Percentiles rank a stretch among this genome's conserved stretches.
phyloP scores from a whole-genome alignment of 768 basidiomycete species.

The Termitomyces bulborhizus region DNA sequence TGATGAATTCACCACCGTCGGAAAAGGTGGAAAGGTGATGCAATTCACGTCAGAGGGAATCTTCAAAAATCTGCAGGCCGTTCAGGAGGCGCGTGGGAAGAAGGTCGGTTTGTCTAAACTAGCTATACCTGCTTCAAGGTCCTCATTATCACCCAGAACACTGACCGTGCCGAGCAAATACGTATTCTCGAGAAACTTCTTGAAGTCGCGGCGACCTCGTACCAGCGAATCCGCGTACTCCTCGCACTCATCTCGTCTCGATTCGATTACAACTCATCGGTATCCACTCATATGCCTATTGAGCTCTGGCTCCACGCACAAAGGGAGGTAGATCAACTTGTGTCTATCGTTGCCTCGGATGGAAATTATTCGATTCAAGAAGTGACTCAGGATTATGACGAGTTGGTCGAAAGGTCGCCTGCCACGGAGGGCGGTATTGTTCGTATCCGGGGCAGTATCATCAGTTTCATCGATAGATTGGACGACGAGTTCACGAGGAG shows the following conservation, averaged over 20 bases:
- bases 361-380: constrained; percentile 81
- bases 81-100: constrained; percentile 93
- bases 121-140: neutral
- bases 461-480: constrained; percentile 91
- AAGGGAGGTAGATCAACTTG: constrained; percentile 81
- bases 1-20: constrained; percentile 86
- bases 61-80: constrained; percentile 86
- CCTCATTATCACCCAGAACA: constrained; percentile 57
- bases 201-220: constrained; percentile 79
- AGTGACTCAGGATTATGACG: constrained; percentile 87
- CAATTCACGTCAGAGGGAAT: constrained; percentile 80
- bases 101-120: constrained; percentile 53
- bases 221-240: constrained; percentile 91
- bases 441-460: constrained; percentile 89
- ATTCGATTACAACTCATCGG: constrained; percentile 93
- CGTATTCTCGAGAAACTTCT: constrained; percentile 83
- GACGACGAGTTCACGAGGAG: constrained; percentile 99
- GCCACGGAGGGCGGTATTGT: constrained; percentile 68
- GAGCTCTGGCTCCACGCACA: constrained; percentile 89
- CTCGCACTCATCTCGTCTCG: constrained; percentile 91
- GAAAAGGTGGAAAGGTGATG: constrained; percentile 81
- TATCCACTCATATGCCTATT: constrained; percentile 82
- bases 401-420: constrained; percentile 77
- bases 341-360: constrained; percentile 71
- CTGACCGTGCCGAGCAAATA: constrained; percentile 93